A percentile compares a stretch with the other conserved stretches of the same genome.
Conservation (phyloP, 129 eudicot species). For the Pseudognaphalium luteoalbum region DNA sequence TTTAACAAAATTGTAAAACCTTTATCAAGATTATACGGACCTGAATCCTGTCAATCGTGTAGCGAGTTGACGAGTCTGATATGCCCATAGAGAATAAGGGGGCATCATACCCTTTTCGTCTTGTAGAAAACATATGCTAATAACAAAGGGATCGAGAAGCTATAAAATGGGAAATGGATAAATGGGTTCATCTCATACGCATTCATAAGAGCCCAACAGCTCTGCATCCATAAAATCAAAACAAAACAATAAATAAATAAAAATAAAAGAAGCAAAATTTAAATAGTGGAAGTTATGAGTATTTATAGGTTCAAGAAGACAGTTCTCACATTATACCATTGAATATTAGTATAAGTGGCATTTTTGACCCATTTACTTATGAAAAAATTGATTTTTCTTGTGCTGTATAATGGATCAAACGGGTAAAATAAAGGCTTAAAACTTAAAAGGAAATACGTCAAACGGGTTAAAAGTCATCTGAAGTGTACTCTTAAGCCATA, state of each 20-base stretch:
- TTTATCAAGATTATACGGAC: slow-evolving; percentile 4
- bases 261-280: not conserved
- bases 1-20: not conserved
- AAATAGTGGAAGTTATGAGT: not conserved
- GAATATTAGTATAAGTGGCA: not conserved
- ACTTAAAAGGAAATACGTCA: not conserved
- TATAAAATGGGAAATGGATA: slow-evolving; percentile 71
- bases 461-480: not conserved
- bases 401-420: not conserved
- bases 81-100: not conserved
- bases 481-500: not conserved
- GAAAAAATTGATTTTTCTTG: too few species aligned
- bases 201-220: slow-evolving; percentile 65
- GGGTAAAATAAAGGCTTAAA: not conserved
- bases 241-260: not conserved
- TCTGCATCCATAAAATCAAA: slow-evolving; percentile 50
- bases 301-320: slow-evolving; percentile 1
- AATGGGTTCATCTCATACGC: slow-evolving; percentile 93
- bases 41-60: slow-evolving; percentile 11
- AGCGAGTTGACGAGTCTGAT: not conserved
- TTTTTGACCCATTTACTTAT: not conserved
- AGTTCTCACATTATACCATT: not conserved
- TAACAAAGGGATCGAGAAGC: slow-evolving; percentile 57
- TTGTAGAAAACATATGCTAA: slow-evolving; percentile 62
- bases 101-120: slow-evolving; percentile 34